Conservation (phyloP, 495 filamentous ascomycete species). For the Sporormia fimetaria region DNA sequence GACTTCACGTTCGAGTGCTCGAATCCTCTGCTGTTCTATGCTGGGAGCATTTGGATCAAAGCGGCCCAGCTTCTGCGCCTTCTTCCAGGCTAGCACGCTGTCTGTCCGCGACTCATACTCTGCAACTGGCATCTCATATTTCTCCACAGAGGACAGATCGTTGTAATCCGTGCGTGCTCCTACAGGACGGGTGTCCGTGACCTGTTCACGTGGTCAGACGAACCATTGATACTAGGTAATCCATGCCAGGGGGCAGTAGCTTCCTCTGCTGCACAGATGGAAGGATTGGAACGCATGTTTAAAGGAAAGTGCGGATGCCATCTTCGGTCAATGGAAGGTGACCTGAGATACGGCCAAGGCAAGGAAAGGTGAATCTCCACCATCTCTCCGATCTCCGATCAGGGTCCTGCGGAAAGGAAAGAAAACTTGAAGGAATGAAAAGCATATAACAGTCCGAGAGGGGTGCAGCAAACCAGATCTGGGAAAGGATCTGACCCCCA, state of each 20-base stretch:
- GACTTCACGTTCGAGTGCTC: conserved; percentile 54
- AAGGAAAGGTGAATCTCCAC: too few species aligned
- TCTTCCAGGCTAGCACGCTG: conserved; percentile 90
- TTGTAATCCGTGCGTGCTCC: conserved; percentile 61
- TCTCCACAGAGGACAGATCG: conserved; percentile 67
- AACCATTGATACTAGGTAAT: conserved; percentile 1
- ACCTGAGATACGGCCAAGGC: too few species aligned
- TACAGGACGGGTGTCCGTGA: conserved; percentile 66
- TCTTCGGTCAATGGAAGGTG: too few species aligned
- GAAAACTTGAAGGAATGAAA: too few species aligned
- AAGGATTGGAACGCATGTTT: too few species aligned
- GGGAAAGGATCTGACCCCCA: too few species aligned
- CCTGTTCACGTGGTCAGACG: conserved; percentile 40
- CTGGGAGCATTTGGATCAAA: conserved; percentile 75
- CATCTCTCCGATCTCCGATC: too few species aligned
- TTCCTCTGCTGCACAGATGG: conserved; percentile 8
- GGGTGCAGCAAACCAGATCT: too few species aligned
- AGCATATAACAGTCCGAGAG: too few species aligned
- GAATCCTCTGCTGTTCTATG: conserved; percentile 53
- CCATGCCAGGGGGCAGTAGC: neutral
- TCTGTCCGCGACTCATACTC: conserved; percentile 75
- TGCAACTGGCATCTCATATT: conserved; percentile 69
- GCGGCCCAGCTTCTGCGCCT: conserved; percentile 76
- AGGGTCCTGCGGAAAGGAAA: too few species aligned
- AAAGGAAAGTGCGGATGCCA: too few species aligned